A percentile compares a stretch with the other conserved stretches of the same genome.
These are phyloP conservation scores for Lactarius akahatsu DNA, from an alignment of 768 basidiomycete species.

Conservation along the genomic window DNA sequence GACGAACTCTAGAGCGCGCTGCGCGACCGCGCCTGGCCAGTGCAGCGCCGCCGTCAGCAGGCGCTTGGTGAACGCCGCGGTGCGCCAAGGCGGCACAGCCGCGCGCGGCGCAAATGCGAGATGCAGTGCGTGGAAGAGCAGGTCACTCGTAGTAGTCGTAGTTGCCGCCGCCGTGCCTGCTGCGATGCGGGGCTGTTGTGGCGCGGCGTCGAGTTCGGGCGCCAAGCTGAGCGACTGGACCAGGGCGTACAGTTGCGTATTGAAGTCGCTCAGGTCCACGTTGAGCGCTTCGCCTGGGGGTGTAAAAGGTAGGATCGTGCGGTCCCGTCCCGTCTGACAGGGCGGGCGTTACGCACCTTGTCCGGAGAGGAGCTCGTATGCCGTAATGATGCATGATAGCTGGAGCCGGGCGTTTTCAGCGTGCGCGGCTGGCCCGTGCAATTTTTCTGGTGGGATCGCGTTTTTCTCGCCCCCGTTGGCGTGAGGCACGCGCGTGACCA, in stretches of 20 bases:
- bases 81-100: constrained; percentile 67
- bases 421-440: constrained; percentile 26
- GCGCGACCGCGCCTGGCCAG: constrained; percentile 68
- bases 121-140: constrained; percentile 84
- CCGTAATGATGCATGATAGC: constrained; percentile 87
- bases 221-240: constrained; percentile 72
- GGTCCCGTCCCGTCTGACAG: constrained; percentile 7
- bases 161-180: neutral
- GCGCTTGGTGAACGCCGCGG: constrained; percentile 94
- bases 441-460: constrained; percentile 20
- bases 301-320: constrained; percentile 4
- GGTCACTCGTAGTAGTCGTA: constrained; percentile 49
- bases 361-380: constrained; percentile 95
- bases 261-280: constrained; percentile 90
- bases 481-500: constrained; percentile 56
- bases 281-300: constrained; percentile 89
- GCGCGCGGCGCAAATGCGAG: constrained; percentile 78
- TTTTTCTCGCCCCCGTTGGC: constrained; percentile 35
- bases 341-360: constrained; percentile 60
- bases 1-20: constrained; percentile 75
- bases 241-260: constrained; percentile 77
- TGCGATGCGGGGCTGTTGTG: constrained; percentile 21
- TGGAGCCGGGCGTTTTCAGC: constrained; percentile 52
- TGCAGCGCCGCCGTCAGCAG: constrained; percentile 76
- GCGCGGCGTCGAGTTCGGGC: constrained; percentile 58